phyloP scores from a whole-genome alignment of 805 yeast species.

The Candida ipomoeae region DNA sequence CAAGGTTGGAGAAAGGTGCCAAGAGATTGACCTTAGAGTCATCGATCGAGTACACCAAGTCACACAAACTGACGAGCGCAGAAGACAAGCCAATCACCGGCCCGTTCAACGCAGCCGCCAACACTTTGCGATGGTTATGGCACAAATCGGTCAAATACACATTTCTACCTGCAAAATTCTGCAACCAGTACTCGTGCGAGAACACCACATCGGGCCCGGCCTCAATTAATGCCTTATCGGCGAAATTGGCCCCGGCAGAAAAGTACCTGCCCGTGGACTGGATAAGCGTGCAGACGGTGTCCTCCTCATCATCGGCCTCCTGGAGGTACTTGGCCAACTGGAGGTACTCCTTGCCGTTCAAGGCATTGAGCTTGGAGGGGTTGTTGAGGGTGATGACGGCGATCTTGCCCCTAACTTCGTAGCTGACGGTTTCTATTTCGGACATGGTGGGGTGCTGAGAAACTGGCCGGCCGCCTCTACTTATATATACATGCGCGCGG shows the following conservation, averaged over 20 bases:
- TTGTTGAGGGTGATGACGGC: conserved; percentile 63
- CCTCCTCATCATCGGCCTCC: conserved; percentile 58
- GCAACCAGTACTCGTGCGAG: conserved; percentile 44
- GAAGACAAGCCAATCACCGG: conserved; percentile 81
- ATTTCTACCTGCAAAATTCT: conserved; percentile 65
- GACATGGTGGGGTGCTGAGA: conserved; percentile 7
- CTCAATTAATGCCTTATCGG: conserved; percentile 30
- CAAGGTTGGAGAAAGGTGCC: conserved; percentile 77
- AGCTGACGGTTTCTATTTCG: conserved; percentile 27
- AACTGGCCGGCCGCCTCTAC: neutral
- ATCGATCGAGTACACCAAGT: conserved; percentile 66
- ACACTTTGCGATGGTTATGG: conserved; percentile 64
- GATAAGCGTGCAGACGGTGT: conserved; percentile 60
- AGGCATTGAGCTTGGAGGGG: conserved; percentile 61
- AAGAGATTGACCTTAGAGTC: conserved; percentile 53
- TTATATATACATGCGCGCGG: neutral
- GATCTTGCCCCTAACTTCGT: conserved; percentile 44
- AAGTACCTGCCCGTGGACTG: conserved; percentile 72
- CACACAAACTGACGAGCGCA: conserved; percentile 71
- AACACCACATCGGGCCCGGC: conserved; percentile 25
- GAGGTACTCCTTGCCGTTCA: conserved; percentile 61
- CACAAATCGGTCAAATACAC: conserved; percentile 63
- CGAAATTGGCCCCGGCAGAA: conserved; percentile 81
- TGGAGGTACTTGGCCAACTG: conserved; percentile 55
- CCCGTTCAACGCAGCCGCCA: conserved; percentile 76